Evolutionary conservation across 805 yeast species (phyloP).

Genomic region (Wilhelminamyces savonicus): DNA sequence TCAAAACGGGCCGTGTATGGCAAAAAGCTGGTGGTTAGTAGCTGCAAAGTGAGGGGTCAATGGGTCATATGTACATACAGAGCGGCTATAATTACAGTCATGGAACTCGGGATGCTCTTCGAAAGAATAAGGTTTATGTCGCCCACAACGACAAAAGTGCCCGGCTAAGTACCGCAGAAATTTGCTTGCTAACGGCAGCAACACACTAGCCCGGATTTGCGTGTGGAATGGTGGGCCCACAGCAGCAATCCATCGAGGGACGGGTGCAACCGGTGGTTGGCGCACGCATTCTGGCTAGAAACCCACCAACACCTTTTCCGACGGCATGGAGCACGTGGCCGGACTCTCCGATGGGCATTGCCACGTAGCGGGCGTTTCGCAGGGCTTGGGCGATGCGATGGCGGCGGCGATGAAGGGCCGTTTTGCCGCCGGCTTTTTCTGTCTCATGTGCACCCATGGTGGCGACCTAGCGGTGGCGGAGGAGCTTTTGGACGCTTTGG

Average conservation of each 20-base stretch:
- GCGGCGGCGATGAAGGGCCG: constrained; percentile 5
- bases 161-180: no score
- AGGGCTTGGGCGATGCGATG: constrained; percentile 3
- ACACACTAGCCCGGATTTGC: no score
- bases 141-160: background rate
- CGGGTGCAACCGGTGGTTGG: no score
- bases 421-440: constrained; percentile 10
- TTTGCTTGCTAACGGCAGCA: no score
- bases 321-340: no score
- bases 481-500: constrained; percentile 6
- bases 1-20: constrained; percentile 74
- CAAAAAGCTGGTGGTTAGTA: constrained; percentile 41
- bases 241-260: no score
- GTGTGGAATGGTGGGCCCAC: no score
- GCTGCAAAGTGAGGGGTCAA: no score
- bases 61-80: constrained; percentile 44
- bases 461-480: constrained; percentile 24
- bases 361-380: constrained; percentile 18
- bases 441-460: constrained; percentile 35
- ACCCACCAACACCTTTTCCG: no score
- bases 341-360: constrained; percentile 28
- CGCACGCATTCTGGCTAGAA: no score
- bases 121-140: background rate
- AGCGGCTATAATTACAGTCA: constrained; percentile 69
- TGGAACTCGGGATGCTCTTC: no score